Evolutionary conservation across 495 filamentous ascomycete genomes (phyloP).

Genomic region (Neurospora sp.): DNA sequence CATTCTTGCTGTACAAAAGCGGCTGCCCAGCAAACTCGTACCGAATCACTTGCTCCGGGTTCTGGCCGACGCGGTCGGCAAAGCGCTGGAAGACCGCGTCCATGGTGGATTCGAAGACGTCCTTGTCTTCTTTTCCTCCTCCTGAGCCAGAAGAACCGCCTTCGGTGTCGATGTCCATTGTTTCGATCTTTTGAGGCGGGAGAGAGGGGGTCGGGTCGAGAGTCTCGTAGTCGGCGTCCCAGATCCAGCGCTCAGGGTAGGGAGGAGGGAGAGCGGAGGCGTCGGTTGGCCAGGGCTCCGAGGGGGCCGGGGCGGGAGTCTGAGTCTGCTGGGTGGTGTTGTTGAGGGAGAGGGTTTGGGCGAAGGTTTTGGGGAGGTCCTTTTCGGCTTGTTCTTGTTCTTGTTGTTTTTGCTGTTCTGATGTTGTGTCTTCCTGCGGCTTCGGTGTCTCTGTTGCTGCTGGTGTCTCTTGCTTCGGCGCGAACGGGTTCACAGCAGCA

Average conservation of each 20-base stretch:
- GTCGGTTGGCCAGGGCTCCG: slow-evolving; percentile 64
- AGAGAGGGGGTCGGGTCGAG: slow-evolving; percentile 45
- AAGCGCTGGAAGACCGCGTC: slow-evolving; percentile 89
- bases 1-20: slow-evolving; percentile 68
- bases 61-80: slow-evolving; percentile 77
- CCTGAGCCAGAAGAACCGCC: slow-evolving; percentile 6
- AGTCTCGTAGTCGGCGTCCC: slow-evolving; percentile 84
- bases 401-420: not conserved
- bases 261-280: slow-evolving; percentile 52
- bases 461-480: slow-evolving; percentile 17
- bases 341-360: slow-evolving; percentile 44
- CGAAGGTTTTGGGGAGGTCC: slow-evolving; percentile 62
- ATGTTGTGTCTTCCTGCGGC: slow-evolving; percentile 1
- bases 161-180: slow-evolving; percentile 47
- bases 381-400: not conserved
- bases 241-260: slow-evolving; percentile 68
- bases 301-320: slow-evolving; percentile 37
- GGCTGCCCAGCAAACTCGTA: slow-evolving; percentile 82
- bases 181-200: slow-evolving; percentile 36
- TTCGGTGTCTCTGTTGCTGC: slow-evolving; percentile 17
- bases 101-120: slow-evolving; percentile 70
- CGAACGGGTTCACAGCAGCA: slow-evolving; percentile 24
- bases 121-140: slow-evolving; percentile 58
- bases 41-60: slow-evolving; percentile 86
- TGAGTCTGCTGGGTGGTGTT: slow-evolving; percentile 9